Evolutionary conservation across 768 basidiomycete species (phyloP).

Genomic region (Lactarius akahatsu): DNA sequence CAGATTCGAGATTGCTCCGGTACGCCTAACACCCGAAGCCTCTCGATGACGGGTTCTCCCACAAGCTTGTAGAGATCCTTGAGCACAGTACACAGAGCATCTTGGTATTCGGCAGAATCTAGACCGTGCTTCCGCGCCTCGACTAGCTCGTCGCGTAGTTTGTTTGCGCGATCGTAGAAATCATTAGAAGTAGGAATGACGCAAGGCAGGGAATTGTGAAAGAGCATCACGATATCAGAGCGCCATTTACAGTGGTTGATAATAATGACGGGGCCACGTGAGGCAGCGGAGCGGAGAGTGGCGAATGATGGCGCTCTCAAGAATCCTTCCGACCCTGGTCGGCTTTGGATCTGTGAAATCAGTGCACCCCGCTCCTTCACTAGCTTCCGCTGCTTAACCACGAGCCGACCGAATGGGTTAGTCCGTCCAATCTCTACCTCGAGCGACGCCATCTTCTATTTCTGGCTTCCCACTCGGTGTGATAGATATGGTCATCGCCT

Average conservation of each 20-base stretch:
- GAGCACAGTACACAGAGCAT: conserved; percentile 1
- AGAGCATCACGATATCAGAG: no score
- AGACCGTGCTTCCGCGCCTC: background rate
- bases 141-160: background rate
- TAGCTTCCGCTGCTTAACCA: background rate
- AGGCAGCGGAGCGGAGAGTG: background rate
- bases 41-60: background rate
- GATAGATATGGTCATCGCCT: background rate
- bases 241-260: no score
- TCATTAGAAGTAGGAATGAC: no score
- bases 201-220: no score
- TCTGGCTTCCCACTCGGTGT: background rate
- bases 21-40: conserved; percentile 6
- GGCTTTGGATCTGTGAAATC: background rate
- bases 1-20: conserved; percentile 7
- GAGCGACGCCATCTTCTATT: background rate
- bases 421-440: background rate
- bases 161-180: conserved; percentile 11
- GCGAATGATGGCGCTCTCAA: background rate
- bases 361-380: background rate
- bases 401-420: background rate
- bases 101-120: background rate
- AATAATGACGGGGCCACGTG: no score
- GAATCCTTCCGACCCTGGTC: background rate
- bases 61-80: conserved; percentile 8